Evolutionary conservation across 1,284 basidiomycete species (phyloP).

Genomic region (Clitocybe nebularis): DNA sequence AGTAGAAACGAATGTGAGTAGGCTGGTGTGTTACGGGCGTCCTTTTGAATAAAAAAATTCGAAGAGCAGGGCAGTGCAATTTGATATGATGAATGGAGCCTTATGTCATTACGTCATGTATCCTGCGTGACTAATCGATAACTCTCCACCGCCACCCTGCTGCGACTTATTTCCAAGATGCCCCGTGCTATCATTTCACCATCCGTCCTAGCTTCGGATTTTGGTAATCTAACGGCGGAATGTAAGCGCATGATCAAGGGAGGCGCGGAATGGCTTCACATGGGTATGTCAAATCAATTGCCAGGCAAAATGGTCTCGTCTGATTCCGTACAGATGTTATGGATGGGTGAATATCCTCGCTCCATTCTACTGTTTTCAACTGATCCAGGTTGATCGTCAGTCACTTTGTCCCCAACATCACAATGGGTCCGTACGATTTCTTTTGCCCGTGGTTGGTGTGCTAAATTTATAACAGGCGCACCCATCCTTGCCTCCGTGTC

Average conservation of each 20-base stretch:
- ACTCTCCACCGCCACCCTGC: no score
- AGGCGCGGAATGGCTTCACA: slow-evolving; percentile 94
- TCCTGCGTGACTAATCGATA: no score
- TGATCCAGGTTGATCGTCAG: slow-evolving; percentile 42
- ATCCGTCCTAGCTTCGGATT: slow-evolving; percentile 92
- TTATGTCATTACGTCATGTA: background rate
- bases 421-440: slow-evolving; percentile 91
- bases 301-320: background rate
- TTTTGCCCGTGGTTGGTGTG: no score
- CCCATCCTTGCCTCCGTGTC: slow-evolving; percentile 88
- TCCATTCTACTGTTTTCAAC: slow-evolving; percentile 4
- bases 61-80: slow-evolving; percentile 6
- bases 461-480: slow-evolving; percentile 72
- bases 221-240: slow-evolving; percentile 87
- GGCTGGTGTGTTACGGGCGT: no score
- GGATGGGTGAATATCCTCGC: slow-evolving; percentile 69
- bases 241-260: slow-evolving; percentile 90
- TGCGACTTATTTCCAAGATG: slow-evolving; percentile 51
- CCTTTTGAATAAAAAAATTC: no score
- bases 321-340: slow-evolving; percentile 71
- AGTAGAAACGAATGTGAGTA: background rate
- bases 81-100: no score
- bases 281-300: slow-evolving; percentile 59
- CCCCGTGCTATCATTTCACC: slow-evolving; percentile 86
- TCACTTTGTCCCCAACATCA: slow-evolving; percentile 98